Evolutionary conservation across 1,284 basidiomycete species (phyloP), one percentile per base, ranked within the genome.

Genomic region (Puccinia novopanici): DNA sequence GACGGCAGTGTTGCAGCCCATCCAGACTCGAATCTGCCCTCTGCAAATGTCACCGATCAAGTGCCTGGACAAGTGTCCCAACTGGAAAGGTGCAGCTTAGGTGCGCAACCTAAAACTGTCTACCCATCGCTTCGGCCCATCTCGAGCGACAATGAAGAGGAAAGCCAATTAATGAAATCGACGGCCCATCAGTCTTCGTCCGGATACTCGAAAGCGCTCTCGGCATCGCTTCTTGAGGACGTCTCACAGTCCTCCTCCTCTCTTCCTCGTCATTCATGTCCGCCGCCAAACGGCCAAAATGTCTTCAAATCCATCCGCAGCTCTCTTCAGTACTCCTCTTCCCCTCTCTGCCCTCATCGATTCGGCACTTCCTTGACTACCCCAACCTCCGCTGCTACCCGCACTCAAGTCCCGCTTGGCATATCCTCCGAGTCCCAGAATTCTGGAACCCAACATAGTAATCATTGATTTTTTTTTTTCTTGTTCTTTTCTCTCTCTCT

Each of bases 351-450:
- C 22, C 63, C 42, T 12, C 63, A 42, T 27, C 40, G 63, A 5
- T 67, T 67, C 10, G 63, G 63, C 27, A 67, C 63, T 27, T 67
- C 63, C n/a, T 48, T 67, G 12, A 67, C 40, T 48, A 67, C 63
- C 24, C 63, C 63, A 48, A 45, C 63, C 8, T 67, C 63, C 12
- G 42, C 22, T 15, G 42, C 63, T 65, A 45, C 63, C 24, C 17
- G 37, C 37, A 10, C 63, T 27, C 42, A 19, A 24, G 42, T 27
- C 24, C 59, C 30, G 40, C 8, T 40, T 63, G 5, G 8, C 37
- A 30, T 40, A 37, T 40, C 59, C 13, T 37, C 34, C 19, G 30
- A 34, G 4, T 63, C 59, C 34, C 59, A 59, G 55, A 34, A 59
- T 9, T 59, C 55, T 30, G 55, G 55, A 59, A 59, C 55, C 27